phyloP scores from a whole-genome alignment of 768 basidiomycete genomes.

The Flagelloscypha sp. region DNA sequence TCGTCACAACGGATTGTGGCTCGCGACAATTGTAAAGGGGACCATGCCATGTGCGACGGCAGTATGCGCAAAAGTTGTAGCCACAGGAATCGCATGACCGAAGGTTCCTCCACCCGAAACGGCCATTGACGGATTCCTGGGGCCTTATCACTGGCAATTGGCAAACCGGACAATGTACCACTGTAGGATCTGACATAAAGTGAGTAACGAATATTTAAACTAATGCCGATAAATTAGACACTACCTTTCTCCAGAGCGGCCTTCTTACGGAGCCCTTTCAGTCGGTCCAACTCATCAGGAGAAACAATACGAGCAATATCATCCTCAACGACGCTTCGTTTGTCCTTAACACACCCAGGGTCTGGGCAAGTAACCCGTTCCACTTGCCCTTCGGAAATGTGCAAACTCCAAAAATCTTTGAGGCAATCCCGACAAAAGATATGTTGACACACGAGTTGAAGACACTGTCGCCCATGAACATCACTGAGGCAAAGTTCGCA shows the following conservation, averaged over 20 bases:
- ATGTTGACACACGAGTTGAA: conserved; percentile 64
- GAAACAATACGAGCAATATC: conserved; percentile 68
- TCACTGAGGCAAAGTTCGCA: too few species aligned
- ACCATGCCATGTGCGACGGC: conserved; percentile 84
- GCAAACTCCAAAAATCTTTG: conserved; percentile 73
- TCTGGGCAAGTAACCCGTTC: conserved; percentile 75
- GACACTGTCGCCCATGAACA: conserved; percentile 70
- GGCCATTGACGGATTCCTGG: conserved; percentile 36
- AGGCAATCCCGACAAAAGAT: conserved; percentile 82
- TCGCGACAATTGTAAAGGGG: conserved; percentile 61
- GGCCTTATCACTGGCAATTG: conserved; percentile 68
- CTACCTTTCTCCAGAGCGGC: conserved; percentile 65
- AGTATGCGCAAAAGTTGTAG: conserved; percentile 80
- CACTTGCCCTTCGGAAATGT: conserved; percentile 73
- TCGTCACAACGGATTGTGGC: conserved; percentile 52
- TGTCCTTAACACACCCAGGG: conserved; percentile 63
- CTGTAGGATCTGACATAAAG: conserved; percentile 53
- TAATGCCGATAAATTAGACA: conserved; percentile 8
- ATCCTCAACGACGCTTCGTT: conserved; percentile 53
- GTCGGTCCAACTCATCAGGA: conserved; percentile 56
- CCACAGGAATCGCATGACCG: conserved; percentile 63
- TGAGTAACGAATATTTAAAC: not conserved
- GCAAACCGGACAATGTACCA: conserved; percentile 78
- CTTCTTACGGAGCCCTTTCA: conserved; percentile 74
- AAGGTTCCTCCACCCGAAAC: conserved; percentile 62